A percentile compares a stretch with the other conserved stretches of the same genome.
phyloP scores from a whole-genome alignment of 306 rosid species.

The Dalbergia cultrata region DNA sequence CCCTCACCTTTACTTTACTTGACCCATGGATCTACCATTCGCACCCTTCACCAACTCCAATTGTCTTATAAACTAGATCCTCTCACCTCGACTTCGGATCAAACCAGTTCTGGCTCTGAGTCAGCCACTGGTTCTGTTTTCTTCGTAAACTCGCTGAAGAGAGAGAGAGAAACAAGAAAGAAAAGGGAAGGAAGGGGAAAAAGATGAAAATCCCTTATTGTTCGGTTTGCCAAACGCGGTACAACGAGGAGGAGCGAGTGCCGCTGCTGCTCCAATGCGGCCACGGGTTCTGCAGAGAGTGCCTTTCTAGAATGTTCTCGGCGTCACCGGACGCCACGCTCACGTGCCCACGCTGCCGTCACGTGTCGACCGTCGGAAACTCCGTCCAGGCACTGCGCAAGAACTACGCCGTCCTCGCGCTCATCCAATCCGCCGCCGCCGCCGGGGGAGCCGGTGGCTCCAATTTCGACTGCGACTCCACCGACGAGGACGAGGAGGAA shows the following conservation, averaged over 20 bases:
- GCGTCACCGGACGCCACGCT: constrained; percentile 74
- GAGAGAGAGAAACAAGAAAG: not conserved
- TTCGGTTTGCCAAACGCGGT: constrained; percentile 94
- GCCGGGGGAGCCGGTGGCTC: constrained; percentile 4
- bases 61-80: constrained; percentile 42
- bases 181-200: not conserved
- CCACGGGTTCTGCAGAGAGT: constrained; percentile 94
- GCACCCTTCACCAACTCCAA: constrained; percentile 31
- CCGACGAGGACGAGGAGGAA: constrained; percentile 73
- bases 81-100: constrained; percentile 48
- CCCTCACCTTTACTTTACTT: constrained; percentile 44
- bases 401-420: constrained; percentile 89
- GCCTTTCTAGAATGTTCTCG: constrained; percentile 87
- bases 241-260: constrained; percentile 95
- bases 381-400: constrained; percentile 88
- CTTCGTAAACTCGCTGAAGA: constrained; percentile 10
- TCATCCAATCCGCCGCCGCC: constrained; percentile 62
- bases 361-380: constrained; percentile 87
- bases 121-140: constrained; percentile 26
- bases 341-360: constrained; percentile 90
- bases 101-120: constrained; percentile 31
- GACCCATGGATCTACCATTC: constrained; percentile 68
- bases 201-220: constrained; percentile 93
- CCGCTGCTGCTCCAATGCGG: constrained; percentile 99
- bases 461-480: constrained; percentile 69